Base-by-base conservation (phyloP, 352 stramenopile species). In the Globisporangium yorkense region DNA sequence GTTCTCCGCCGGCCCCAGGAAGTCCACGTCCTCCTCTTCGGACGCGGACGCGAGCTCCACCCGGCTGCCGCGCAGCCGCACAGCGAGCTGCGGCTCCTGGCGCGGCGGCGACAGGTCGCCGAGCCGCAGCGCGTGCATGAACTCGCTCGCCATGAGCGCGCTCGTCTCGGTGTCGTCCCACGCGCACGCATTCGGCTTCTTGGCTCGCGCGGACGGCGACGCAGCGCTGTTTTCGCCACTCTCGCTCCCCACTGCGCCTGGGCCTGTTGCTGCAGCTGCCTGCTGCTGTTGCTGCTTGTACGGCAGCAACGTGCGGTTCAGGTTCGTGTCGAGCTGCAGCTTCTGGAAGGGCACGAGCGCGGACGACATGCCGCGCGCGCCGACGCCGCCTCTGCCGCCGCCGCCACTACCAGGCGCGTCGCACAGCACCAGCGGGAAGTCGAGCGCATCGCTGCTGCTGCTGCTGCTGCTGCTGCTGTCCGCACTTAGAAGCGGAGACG, bases 341-440 rank as follows among this genome's bases (percentile, higher is more conserved):
- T 92, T 90, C 63, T 92, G 83, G 68, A 92, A 92, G 24, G 83
- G 80, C 48, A 92, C 83, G 35, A 92, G 69, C 20, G 82, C 80
- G 2, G 72, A 80, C 1, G 76, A 85, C 24, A 60, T 31, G 10
- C 61, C n/a, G n/a, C 37, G 47, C 40, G 45, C 27, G 21, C 49
- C n/a, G 13, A 53, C 48, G n/a, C 18, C 10, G 10, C 12, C 10
- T 7, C 35, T 48, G 63, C 37, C 29, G 48, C 7, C 40, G n/a
- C 37, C 48, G 43, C 24, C 54, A 47, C 43, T 57, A 27, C 52
- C 57, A n/a, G 60, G 59, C 37, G 54, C 60, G 24, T 66, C 72
- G 50, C 72, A 83, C 1, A 84, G 65, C 48, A 88, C 73, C 15
- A 89, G 59, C 21, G 81, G 79, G 54, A 88, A 92, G 45, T 86